Evolutionary conservation across 139 green algal genomes (phyloP), one percentile per base, ranked within the genome.

Genomic region (Eudorina sp.): DNA sequence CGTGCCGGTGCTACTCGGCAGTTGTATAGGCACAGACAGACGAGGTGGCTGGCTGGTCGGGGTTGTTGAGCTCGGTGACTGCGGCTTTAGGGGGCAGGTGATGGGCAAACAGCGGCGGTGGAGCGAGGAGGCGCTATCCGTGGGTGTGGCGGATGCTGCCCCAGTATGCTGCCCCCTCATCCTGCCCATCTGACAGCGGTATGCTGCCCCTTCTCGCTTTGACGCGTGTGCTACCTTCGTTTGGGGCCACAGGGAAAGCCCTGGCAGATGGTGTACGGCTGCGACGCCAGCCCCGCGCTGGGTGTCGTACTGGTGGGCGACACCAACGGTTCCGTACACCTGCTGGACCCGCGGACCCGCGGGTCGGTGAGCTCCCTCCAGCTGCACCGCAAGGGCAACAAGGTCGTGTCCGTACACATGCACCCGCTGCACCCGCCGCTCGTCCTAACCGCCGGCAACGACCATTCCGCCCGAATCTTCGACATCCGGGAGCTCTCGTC

Each of bases 371-470:
- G 51, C 29, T 74, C 53, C 2, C 73, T 89, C n/a, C 77, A 90
- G 68, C 53, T 92, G 43, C 89, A 90, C 78, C 66, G 70, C 1
- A 79, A 74, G 27, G 92, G 93, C 43, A 72, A 88, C 75, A 91
- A 92, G 88, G 29, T 94, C 64, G 85, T 90, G 8, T 91, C 81
- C 62, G 84, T 98, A 29, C 73, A 93, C n/a, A 77, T 94, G 11
- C 95, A 97, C 89, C 97, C 97, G 9, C 66, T 88, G 29, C 84
- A 97, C 45, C 36, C 64, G n/a, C 88, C 93, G 69, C 84, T 99
- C 53, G 36, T 99, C 66, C 83, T 98, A 14, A 90, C 77, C 0
- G 94, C 91, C 29, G 94, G 95, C 75, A 98, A 98, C 82, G 96
- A 99, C 92, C 95, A 97, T 89, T 91, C 68, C 2, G 95, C 93